Percentiles rank a stretch among this genome's conserved stretches.
Conservation (phyloP, 768 basidiomycete species). For the Austroboletus festivus region DNA sequence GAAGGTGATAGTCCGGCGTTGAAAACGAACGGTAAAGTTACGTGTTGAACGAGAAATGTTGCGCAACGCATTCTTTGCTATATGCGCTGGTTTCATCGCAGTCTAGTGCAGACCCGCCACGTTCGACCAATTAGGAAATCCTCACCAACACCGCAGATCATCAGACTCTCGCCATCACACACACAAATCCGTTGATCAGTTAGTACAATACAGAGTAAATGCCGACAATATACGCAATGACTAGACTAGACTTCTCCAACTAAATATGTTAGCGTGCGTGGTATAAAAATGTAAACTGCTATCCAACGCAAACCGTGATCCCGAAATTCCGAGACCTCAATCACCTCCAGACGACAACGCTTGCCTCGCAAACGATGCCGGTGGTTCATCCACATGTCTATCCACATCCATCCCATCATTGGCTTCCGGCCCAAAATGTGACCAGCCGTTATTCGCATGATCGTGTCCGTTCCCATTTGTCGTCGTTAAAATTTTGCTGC, state of each 20-base stretch:
- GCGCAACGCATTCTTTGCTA: slow-evolving; percentile 40
- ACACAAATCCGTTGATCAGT: neutral
- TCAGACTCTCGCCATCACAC: neutral
- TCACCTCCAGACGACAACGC: slow-evolving; percentile 10
- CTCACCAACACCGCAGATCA: neutral
- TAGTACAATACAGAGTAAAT: slow-evolving; percentile 17
- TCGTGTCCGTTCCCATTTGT: slow-evolving; percentile 23
- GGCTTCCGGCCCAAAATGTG: neutral
- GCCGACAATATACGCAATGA: slow-evolving; percentile 25
- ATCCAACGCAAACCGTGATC: slow-evolving; percentile 10
- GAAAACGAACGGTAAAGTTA: slow-evolving; percentile 40
- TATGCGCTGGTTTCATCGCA: slow-evolving; percentile 34
- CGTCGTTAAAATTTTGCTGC: slow-evolving; percentile 11
- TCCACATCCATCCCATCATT: slow-evolving; percentile 25
- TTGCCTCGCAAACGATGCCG: slow-evolving; percentile 16
- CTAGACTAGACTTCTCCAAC: slow-evolving; percentile 29
- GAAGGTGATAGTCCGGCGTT: slow-evolving; percentile 38
- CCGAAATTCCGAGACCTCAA: slow-evolving; percentile 8
- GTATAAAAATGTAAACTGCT: slow-evolving; percentile 24
- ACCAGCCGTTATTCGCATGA: slow-evolving; percentile 8
- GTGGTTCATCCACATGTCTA: slow-evolving; percentile 12
- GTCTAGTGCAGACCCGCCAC: neutral
- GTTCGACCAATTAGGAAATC: slow-evolving; percentile 18
- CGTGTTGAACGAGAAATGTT: slow-evolving; percentile 34
- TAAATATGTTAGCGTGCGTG: slow-evolving; percentile 30